Evolutionary conservation across 129 eudicot genomes (phyloP).

Genomic region (carrot (Daucus carota)): DNA sequence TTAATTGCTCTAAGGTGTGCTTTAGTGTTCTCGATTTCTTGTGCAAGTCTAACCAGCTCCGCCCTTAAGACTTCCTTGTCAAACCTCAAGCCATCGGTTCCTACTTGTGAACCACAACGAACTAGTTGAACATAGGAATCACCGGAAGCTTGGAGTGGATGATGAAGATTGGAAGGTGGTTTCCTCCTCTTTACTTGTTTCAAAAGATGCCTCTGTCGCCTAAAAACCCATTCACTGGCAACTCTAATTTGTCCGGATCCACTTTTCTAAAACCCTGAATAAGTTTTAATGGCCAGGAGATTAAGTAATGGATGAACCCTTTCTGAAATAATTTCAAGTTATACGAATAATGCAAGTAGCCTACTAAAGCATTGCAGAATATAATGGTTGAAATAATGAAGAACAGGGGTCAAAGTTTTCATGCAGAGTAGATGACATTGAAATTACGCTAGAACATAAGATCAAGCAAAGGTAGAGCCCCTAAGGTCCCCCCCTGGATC

Average conservation of each 20-base stretch:
- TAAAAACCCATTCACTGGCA: slow-evolving; percentile 62
- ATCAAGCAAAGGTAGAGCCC: not conserved
- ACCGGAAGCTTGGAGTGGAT: slow-evolving; percentile 24
- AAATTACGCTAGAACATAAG: no score
- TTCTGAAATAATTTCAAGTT: not conserved
- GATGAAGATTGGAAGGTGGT: slow-evolving; percentile 10
- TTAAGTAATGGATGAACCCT: slow-evolving; percentile 9
- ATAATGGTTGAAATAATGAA: no score
- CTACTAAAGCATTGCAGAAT: no score
- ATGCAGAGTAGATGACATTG: no score
- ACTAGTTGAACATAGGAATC: slow-evolving; percentile 42
- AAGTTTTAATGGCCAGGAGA: slow-evolving; percentile 2
- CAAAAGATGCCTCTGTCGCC: slow-evolving; percentile 55
- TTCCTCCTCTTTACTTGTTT: slow-evolving; percentile 49
- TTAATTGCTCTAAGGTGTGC: slow-evolving; percentile 37
- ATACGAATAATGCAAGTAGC: no score
- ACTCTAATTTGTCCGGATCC: slow-evolving; percentile 71
- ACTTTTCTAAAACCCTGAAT: no score
- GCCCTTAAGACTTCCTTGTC: slow-evolving; percentile 42
- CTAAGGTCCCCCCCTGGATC: not conserved
- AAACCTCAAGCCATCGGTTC: slow-evolving; percentile 34
- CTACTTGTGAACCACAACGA: slow-evolving; percentile 32
- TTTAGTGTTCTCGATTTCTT: slow-evolving; percentile 37
- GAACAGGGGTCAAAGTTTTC: no score
- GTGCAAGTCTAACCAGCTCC: slow-evolving; percentile 49